Evolutionary conservation across 805 yeast species (phyloP).

Genomic region (Candida chilensis): DNA sequence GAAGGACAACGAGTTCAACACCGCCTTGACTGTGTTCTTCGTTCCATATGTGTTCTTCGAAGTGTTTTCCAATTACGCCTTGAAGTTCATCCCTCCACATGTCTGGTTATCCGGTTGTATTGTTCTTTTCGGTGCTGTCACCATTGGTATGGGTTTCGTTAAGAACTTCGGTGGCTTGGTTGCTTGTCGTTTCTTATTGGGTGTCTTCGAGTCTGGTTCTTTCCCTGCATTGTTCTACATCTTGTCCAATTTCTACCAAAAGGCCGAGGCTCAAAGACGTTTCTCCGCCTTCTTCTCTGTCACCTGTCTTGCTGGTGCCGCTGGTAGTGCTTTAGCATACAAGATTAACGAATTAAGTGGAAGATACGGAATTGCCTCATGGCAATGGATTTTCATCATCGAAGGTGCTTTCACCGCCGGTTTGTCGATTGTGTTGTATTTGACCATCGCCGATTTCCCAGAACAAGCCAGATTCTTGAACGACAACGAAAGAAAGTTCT

Average conservation of each 20-base stretch:
- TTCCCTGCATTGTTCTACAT: slow-evolving; percentile 72
- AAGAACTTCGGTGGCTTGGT: slow-evolving; percentile 48
- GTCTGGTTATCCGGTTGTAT: slow-evolving; percentile 54
- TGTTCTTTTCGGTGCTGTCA: slow-evolving; percentile 52
- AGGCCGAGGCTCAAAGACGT: slow-evolving; percentile 59
- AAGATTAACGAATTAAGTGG: slow-evolving; percentile 48
- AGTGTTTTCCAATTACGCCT: slow-evolving; percentile 51
- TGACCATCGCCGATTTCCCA: slow-evolving; percentile 63
- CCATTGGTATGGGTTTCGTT: slow-evolving; percentile 60
- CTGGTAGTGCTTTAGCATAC: slow-evolving; percentile 67
- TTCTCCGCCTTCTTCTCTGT: slow-evolving; percentile 63
- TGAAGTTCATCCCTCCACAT: slow-evolving; percentile 55
- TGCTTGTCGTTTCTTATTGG: slow-evolving; percentile 57
- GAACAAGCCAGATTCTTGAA: slow-evolving; percentile 51
- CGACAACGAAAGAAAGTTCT: slow-evolving; percentile 40
- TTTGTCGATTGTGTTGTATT: slow-evolving; percentile 20
- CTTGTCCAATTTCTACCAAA: slow-evolving; percentile 55
- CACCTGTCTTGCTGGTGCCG: slow-evolving; percentile 72
- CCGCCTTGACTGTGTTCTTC: slow-evolving; percentile 60
- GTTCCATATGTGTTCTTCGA: slow-evolving; percentile 63
- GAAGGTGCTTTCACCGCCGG: slow-evolving; percentile 29
- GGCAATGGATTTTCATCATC: slow-evolving; percentile 45
- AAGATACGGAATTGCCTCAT: slow-evolving; percentile 26
- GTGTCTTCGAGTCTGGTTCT: slow-evolving; percentile 61
- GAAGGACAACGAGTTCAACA: slow-evolving; percentile 50